A percentile compares a stretch with the other conserved stretches of the same genome.
Conservation (phyloP, 1,139 yeast species). For the Kurtzmaniella quercitrusa region DNA sequence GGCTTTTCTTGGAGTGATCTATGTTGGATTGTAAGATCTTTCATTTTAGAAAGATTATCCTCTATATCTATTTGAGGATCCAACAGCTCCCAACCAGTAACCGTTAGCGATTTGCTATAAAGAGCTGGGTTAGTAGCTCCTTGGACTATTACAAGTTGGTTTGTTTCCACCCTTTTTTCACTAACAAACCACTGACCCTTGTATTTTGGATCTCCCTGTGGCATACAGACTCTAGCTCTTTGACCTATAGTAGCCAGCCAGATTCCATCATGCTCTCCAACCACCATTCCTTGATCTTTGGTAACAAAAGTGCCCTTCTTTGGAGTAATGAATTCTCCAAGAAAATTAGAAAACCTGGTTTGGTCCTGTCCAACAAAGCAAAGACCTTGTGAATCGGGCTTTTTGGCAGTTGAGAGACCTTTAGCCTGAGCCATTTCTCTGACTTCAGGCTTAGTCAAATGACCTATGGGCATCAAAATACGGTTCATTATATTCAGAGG, state of each 20-base stretch:
- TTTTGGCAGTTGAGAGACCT: slow-evolving; percentile 59
- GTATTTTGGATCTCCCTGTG: slow-evolving; percentile 74
- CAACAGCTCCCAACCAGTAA: slow-evolving; percentile 52
- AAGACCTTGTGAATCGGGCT: slow-evolving; percentile 92
- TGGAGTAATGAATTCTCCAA: slow-evolving; percentile 68
- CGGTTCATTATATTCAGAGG: slow-evolving; percentile 41
- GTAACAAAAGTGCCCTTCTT: slow-evolving; percentile 77
- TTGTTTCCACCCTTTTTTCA: slow-evolving; percentile 57
- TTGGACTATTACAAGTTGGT: slow-evolving; percentile 73
- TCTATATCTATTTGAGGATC: slow-evolving; percentile 12
- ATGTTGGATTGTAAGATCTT: slow-evolving; percentile 49
- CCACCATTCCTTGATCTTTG: slow-evolving; percentile 56
- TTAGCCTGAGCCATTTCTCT: slow-evolving; percentile 57
- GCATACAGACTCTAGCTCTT: slow-evolving; percentile 71
- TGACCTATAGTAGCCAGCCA: slow-evolving; percentile 98
- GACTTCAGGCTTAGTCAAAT: slow-evolving; percentile 67
- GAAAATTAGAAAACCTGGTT: slow-evolving; percentile 70
- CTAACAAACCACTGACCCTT: slow-evolving; percentile 86
- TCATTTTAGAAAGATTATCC: slow-evolving; percentile 9
- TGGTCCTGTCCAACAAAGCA: slow-evolving; percentile 82
- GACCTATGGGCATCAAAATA: slow-evolving; percentile 77
- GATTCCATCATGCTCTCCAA: slow-evolving; percentile 80
- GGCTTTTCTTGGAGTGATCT: slow-evolving; percentile 66
- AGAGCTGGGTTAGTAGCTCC: slow-evolving; percentile 66
- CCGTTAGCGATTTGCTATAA: slow-evolving; percentile 40